Evolutionary conservation across 1,284 basidiomycete species (phyloP), one percentile per base, ranked within the genome.

Genomic region (Sanguinoderma infundibulare): DNA sequence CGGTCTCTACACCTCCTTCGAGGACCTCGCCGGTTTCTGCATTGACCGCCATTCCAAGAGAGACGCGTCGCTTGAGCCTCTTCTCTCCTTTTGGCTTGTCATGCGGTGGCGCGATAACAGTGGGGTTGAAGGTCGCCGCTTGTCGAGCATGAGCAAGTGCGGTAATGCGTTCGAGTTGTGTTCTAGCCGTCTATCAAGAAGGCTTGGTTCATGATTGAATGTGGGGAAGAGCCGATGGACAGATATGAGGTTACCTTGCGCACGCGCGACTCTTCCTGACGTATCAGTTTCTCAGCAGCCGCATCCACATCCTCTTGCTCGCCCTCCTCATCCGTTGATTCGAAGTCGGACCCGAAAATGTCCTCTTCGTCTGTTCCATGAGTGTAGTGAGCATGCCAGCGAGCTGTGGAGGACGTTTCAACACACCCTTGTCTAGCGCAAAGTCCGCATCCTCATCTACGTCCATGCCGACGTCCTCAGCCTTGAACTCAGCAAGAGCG

Each of bases 311-410:
- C 83, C 30, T 83, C 83, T 53, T 83, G 81, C 0, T 70, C 77
- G 34, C 80, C 84, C 65, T 92, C 91, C 60, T 91, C 89, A 57
- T 92, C 92, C 0, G 91, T 94, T 63, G 89, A 92, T 62, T 86
- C 87, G 68, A 94, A 94, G 72, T 94, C 92, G 15, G 88, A 91
- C 63, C 83, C 91, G 64, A 92, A 92, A 9, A 88, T 73, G 69
- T 94, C 92, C 62, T 90, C 86, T 72, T 94, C 91, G 54, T 90
- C 92, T 91, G 40, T 22, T 24, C 10, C 32, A 36, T 20, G 17
- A 51, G 12, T 20, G 17, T 20, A 15, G 24, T 46, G 42, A 26
- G 42, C 5, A 28, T 17, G 14, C 17, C 4, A 22, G n/a, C 28
- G 17, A 24, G 10, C 10, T 24, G 10, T 7, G 12, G 28, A 5